A percentile compares a stretch with the other conserved stretches of the same genome.
phyloP scores from a whole-genome alignment of 495 filamentous ascomycete species.

The Tuber calosporum region DNA sequence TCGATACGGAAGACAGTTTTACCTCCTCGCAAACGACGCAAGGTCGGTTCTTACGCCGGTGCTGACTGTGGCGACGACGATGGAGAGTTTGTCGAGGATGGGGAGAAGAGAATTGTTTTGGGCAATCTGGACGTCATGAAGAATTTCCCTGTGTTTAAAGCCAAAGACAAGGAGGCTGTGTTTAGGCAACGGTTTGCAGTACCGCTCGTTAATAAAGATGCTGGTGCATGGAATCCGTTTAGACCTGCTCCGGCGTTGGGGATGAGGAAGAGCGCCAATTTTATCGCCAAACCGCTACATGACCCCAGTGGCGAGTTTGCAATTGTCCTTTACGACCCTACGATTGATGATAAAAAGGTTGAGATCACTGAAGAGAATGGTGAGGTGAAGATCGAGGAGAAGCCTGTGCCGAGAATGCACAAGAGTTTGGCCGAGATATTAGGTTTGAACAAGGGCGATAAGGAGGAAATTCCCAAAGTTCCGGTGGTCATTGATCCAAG shows the following conservation, averaged over 20 bases:
- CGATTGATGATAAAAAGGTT: conserved; percentile 69
- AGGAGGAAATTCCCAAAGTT: conserved; percentile 72
- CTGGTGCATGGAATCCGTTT: conserved; percentile 61
- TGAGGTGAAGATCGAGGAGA: conserved; percentile 49
- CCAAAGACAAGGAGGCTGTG: conserved; percentile 74
- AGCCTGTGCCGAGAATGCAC: conserved; percentile 55
- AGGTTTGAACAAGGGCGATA: conserved; percentile 83
- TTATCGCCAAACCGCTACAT: conserved; percentile 84
- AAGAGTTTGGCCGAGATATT: conserved; percentile 94
- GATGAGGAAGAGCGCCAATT: conserved; percentile 71
- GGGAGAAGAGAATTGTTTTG: conserved; percentile 43
- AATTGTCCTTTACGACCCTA: conserved; percentile 93
- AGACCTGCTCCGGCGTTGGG: conserved; percentile 80
- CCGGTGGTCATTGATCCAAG: conserved; percentile 95
- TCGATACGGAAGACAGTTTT: conserved; percentile 66
- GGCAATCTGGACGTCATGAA: conserved; percentile 82
- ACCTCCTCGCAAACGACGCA: conserved; percentile 76
- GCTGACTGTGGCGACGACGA: conserved; percentile 72
- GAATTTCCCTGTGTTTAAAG: conserved; percentile 74
- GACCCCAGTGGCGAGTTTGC: conserved; percentile 94
- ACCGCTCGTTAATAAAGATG: conserved; percentile 75
- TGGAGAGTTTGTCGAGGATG: conserved; percentile 76
- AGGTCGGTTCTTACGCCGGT: conserved; percentile 72
- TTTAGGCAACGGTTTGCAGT: conserved; percentile 80
- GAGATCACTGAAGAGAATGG: conserved; percentile 49